Evolutionary conservation across 768 basidiomycete species (phyloP).

Genomic region (Tremella mesenterica): DNA sequence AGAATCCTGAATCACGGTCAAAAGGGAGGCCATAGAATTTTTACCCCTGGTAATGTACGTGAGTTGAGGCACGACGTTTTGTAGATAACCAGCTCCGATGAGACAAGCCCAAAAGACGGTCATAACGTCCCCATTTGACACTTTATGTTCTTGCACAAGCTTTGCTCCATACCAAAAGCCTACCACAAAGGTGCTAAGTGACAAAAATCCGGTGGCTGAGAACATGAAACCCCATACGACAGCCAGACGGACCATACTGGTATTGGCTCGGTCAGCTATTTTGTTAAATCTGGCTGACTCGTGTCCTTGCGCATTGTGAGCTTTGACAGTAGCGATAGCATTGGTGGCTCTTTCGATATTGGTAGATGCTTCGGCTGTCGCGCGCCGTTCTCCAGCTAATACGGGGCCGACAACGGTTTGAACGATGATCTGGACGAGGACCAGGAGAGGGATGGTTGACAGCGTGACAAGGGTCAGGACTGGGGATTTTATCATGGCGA

Average conservation of each 20-base stretch:
- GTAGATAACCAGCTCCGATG: conserved; percentile 76
- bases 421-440: conserved; percentile 65
- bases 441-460: conserved; percentile 72
- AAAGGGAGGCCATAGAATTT: conserved; percentile 61
- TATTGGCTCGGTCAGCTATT: conserved; percentile 49
- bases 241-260: conserved; percentile 53
- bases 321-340: conserved; percentile 82
- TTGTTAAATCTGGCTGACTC: conserved; percentile 52
- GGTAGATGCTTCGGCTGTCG: conserved; percentile 64
- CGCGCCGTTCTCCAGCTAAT: conserved; percentile 57
- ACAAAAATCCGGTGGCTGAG: conserved; percentile 66
- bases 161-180: conserved; percentile 93
- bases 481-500: conserved; percentile 73
- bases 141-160: conserved; percentile 68
- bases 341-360: conserved; percentile 64
- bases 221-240: conserved; percentile 67
- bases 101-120: conserved; percentile 97
- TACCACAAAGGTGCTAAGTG: conserved; percentile 88
- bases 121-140: conserved; percentile 71
- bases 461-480: conserved; percentile 85
- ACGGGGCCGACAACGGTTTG: conserved; percentile 62
- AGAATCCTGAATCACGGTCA: conserved; percentile 53
- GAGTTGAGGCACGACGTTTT: conserved; percentile 74
- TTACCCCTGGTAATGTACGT: conserved; percentile 75
- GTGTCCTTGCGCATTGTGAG: conserved; percentile 65